Conservation (phyloP, 345 rosid species). For the Syzygium aromaticum region DNA sequence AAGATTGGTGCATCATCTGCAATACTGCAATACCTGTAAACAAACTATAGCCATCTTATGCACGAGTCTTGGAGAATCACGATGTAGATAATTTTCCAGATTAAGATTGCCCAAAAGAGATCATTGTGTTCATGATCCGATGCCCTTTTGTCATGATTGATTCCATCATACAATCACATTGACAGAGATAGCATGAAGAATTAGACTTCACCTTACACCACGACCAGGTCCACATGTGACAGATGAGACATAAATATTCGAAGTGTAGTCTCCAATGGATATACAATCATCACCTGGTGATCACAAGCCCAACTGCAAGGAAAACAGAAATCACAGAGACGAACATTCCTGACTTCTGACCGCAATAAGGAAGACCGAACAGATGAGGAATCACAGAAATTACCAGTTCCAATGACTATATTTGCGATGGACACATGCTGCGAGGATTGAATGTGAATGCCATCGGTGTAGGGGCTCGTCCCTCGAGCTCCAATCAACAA, state of each 20-base stretch:
- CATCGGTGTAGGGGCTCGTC: slow-evolving; percentile 35
- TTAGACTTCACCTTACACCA: slow-evolving; percentile 23
- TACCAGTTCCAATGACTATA: slow-evolving; percentile 19
- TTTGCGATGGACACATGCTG: slow-evolving; percentile 4
- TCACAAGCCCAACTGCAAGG: not conserved
- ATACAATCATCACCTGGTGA: slow-evolving; percentile 34
- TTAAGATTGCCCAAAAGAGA: not conserved
- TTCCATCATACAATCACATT: not conserved
- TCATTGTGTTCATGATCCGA: not conserved
- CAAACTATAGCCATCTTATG: not conserved
- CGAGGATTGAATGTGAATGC: slow-evolving; percentile 23
- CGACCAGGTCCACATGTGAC: slow-evolving; percentile 38
- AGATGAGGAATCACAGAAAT: not conserved
- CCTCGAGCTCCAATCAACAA: slow-evolving; percentile 18
- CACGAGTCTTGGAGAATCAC: not conserved
- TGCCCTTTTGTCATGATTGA: not conserved
- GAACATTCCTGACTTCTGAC: no score
- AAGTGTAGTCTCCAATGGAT: slow-evolving; percentile 25
- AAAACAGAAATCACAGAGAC: not conserved
- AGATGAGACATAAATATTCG: slow-evolving; percentile 9
- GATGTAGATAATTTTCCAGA: not conserved
- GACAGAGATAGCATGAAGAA: not conserved
- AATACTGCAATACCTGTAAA: not conserved
- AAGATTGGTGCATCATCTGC: not conserved
- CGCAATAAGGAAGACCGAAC: not conserved